A percentile compares a stretch with the other conserved stretches of the same genome.
phyloP scores from a whole-genome alignment of 2,329 filamentous ascomycete genomes.

The Penicillium nordicum region DNA sequence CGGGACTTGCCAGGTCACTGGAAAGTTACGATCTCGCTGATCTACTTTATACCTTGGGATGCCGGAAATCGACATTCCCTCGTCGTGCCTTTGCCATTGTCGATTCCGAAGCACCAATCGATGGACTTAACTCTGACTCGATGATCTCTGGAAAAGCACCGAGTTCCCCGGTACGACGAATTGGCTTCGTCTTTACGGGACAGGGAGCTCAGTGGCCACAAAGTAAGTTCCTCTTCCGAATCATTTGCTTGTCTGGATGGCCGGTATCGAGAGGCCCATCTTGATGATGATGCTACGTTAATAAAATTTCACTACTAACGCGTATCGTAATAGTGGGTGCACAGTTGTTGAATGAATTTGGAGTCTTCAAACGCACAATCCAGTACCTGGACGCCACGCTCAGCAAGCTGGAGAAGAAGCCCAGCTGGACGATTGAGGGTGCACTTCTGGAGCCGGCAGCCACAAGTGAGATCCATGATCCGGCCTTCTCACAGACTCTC shows the following conservation, averaged over 20 bases:
- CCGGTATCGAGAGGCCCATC: no score
- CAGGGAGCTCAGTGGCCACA: slow-evolving; percentile 32
- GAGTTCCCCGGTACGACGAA: neutral
- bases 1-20: neutral
- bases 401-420: neutral
- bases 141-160: no score
- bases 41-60: neutral
- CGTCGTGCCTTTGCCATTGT: neutral
- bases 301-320: no score
- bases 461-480: slow-evolving; percentile 16
- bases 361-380: slow-evolving; percentile 13
- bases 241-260: no score
- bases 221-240: slow-evolving; percentile 20
- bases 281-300: no score
- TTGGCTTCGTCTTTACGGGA: slow-evolving; percentile 32
- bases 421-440: neutral
- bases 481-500: slow-evolving; percentile 26
- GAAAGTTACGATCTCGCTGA: neutral
- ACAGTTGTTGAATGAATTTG: neutral
- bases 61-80: neutral
- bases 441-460: slow-evolving; percentile 10
- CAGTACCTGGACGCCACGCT: slow-evolving; percentile 8
- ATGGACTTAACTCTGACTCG: no score
- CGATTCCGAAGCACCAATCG: neutral
- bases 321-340: no score